Evolutionary conservation across 345 rosid species (phyloP).

Genomic region (Hibiscus mutabilis): DNA sequence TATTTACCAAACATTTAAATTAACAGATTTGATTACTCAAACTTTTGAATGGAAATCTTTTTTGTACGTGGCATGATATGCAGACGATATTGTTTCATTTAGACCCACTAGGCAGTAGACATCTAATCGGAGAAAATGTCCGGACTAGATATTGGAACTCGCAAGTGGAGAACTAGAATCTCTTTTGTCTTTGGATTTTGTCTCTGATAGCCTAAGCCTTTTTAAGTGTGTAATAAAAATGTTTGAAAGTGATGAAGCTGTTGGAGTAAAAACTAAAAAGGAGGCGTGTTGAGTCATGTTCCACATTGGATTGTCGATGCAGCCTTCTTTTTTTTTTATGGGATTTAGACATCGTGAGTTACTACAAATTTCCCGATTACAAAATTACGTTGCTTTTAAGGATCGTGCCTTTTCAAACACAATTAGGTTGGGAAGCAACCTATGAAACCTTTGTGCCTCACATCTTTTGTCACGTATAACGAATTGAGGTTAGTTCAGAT

Average conservation of each 20-base stretch:
- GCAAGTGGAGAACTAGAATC: not conserved
- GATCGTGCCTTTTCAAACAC: not conserved
- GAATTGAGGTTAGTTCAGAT: no score
- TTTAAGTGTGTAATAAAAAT: not conserved
- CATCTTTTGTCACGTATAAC: no score
- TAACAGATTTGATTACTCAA: no score
- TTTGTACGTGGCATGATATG: not conserved
- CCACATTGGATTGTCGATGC: not conserved
- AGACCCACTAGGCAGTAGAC: constrained; percentile 2
- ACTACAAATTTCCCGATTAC: not conserved
- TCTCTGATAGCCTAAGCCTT: not conserved
- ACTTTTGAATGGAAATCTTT: no score
- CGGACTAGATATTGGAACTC: not conserved
- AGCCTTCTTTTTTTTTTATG: not conserved
- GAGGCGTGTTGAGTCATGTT: not conserved
- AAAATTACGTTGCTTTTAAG: not conserved
- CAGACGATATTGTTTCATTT: not conserved
- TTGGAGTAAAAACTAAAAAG: not conserved
- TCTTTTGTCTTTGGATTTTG: not conserved
- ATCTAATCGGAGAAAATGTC: not conserved
- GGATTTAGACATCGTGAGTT: not conserved
- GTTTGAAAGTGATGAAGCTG: not conserved
- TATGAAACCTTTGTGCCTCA: no score
- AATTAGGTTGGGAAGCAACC: not conserved
- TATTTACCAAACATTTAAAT: no score